Percentiles rank a stretch among this genome's conserved stretches.
Evolutionary conservation across 2,329 filamentous ascomycete species (phyloP).

Genomic region (Fusarium pseudoanthophilum): DNA sequence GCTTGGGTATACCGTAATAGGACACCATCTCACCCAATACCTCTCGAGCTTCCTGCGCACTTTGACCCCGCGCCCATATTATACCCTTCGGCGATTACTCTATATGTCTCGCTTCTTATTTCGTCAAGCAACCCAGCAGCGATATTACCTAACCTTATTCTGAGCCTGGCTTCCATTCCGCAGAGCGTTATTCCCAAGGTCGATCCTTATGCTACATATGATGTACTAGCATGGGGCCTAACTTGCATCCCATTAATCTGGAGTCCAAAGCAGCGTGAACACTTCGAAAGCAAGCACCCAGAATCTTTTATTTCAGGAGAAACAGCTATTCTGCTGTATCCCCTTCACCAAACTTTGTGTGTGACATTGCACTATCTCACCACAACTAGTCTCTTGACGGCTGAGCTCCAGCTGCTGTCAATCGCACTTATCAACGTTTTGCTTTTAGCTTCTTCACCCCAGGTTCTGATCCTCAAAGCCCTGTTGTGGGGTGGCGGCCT

Average conservation of each 20-base stretch:
- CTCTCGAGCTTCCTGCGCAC: conserved; percentile 71
- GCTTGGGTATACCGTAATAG: conserved; percentile 58
- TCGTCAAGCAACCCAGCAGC: conserved; percentile 68
- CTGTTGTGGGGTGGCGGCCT: conserved; percentile 88
- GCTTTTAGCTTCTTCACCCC: conserved; percentile 80
- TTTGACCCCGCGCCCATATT: conserved; percentile 94
- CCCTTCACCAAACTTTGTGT: conserved; percentile 83
- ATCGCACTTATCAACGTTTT: conserved; percentile 84
- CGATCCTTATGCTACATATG: conserved; percentile 66
- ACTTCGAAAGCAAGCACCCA: conserved; percentile 50
- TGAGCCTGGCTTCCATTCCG: conserved; percentile 82
- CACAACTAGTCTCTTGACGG: conserved; percentile 85
- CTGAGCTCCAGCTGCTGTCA: conserved; percentile 89
- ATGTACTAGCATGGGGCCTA: conserved; percentile 81
- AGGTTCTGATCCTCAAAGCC: conserved; percentile 85
- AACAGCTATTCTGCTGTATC: conserved; percentile 75
- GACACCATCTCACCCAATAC: conserved; percentile 51
- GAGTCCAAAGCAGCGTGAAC: conserved; percentile 33
- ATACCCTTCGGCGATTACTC: conserved; percentile 81
- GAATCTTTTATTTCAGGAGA: conserved; percentile 61
- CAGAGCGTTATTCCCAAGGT: conserved; percentile 75
- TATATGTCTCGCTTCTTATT: conserved; percentile 81
- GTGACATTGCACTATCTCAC: conserved; percentile 81
- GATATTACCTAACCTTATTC: conserved; percentile 82
- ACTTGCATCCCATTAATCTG: conserved; percentile 73